These are phyloP conservation scores for Sequoia sempervirens DNA, from an alignment of 75 land plant species.

Conservation along the genomic window DNA sequence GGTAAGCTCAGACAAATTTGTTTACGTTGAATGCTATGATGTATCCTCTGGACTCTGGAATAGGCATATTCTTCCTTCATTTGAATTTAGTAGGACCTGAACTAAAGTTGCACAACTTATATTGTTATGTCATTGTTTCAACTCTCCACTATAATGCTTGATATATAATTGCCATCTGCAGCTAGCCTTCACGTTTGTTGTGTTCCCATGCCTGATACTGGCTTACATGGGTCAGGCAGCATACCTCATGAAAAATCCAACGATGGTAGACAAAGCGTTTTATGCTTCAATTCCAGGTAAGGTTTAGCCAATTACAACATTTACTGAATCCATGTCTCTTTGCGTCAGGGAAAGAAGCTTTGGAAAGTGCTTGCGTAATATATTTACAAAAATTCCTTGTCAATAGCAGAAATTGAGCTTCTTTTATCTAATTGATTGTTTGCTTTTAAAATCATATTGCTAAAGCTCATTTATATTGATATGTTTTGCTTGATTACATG, in stretches of 20 bases:
- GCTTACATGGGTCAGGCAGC: conserved; percentile 98
- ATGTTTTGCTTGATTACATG: not conserved
- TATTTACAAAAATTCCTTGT: not conserved
- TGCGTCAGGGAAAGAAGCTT: not conserved
- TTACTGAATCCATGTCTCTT: not conserved
- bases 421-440: not conserved
- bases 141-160: not conserved
- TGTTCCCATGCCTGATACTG: conserved; percentile 86
- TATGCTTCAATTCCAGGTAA: conserved; percentile 92
- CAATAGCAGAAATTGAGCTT: not conserved
- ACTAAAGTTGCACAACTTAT: not conserved
- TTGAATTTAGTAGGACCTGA: not conserved
- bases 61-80: not conserved
- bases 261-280: conserved; percentile 46
- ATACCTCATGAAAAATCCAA: conserved; percentile 62
- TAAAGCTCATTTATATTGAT: conserved; percentile 4
- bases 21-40: not conserved
- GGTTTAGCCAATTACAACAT: not conserved
- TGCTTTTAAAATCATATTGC: not conserved
- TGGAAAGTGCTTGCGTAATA: not conserved
- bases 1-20: conserved; percentile 23
- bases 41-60: not conserved
- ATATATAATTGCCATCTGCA: conserved; percentile 14
- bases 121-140: not conserved
- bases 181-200: conserved; percentile 79